phyloP scores from a whole-genome alignment of 768 basidiomycete genomes.

The Tubosaeta sp. region DNA sequence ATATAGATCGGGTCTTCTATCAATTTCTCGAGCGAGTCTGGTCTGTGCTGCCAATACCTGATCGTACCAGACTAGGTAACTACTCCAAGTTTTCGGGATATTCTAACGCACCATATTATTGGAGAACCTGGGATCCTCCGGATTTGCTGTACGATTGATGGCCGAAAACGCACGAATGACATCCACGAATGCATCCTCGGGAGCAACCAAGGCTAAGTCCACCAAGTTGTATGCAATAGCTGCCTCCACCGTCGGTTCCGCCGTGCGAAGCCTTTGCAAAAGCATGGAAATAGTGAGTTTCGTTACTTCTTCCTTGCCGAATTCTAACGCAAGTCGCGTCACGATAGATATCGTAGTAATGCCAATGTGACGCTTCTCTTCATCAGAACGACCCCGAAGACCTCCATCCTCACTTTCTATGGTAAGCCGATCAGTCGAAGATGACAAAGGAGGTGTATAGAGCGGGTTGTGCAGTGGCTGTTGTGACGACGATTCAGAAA shows the following conservation, averaged over 20 bases:
- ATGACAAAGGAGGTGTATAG: conserved; percentile 26
- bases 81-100: neutral
- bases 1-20: conserved; percentile 71
- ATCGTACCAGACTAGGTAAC: neutral
- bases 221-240: conserved; percentile 91
- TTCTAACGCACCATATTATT: conserved; percentile 74
- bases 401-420: conserved; percentile 60
- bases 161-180: conserved; percentile 80
- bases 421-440: conserved; percentile 44
- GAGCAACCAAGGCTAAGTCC: conserved; percentile 78
- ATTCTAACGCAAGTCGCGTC: conserved; percentile 82
- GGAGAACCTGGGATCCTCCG: conserved; percentile 82
- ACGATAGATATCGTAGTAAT: conserved; percentile 92
- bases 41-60: conserved; percentile 91
- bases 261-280: conserved; percentile 77
- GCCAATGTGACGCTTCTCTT: conserved; percentile 78
- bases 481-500: conserved; percentile 48
- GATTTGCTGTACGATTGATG: conserved; percentile 82
- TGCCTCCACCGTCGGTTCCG: conserved; percentile 86
- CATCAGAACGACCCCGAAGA: conserved; percentile 67
- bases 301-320: conserved; percentile 82
- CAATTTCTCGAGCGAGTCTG: conserved; percentile 75
- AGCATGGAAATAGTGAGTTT: conserved; percentile 90
- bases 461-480: conserved; percentile 41
- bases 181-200: conserved; percentile 73